Evolutionary conservation across 2,329 filamentous ascomycete species (phyloP).

Genomic region (Fusarium kyushuense): DNA sequence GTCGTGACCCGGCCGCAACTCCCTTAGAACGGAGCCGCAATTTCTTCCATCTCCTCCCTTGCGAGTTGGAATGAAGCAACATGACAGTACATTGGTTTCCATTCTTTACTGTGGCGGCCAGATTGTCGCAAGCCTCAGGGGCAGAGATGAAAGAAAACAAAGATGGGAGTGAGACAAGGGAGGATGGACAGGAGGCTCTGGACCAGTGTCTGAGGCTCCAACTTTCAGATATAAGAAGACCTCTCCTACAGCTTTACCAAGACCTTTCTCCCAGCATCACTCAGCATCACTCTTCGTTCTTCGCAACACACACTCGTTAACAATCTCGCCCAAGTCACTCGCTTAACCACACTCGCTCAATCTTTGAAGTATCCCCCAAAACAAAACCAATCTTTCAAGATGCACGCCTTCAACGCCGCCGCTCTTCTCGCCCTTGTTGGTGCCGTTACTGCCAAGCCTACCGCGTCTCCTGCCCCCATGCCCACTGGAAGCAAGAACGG

Average conservation of each 20-base stretch:
- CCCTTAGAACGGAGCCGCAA: constrained; percentile 31
- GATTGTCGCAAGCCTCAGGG: constrained; percentile 24
- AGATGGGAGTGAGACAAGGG: constrained; percentile 9
- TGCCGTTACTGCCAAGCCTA: constrained; percentile 39
- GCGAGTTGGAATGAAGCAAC: constrained; percentile 34
- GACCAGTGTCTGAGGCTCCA: neutral
- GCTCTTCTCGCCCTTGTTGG: constrained; percentile 44
- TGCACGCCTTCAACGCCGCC: constrained; percentile 46
- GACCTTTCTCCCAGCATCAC: constrained; percentile 9
- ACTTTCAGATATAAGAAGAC: constrained; percentile 45
- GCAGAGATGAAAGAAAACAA: constrained; percentile 5
- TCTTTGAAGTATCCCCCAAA: constrained; percentile 20
- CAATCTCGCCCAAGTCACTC: constrained; percentile 46
- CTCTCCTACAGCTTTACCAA: constrained; percentile 5
- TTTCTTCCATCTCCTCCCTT: constrained; percentile 33
- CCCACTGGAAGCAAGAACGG: constrained; percentile 37
- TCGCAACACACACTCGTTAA: constrained; percentile 36
- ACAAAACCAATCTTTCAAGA: constrained; percentile 39
- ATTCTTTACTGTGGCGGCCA: constrained; percentile 33
- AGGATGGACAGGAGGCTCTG: constrained; percentile 9
- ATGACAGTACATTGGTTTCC: constrained; percentile 26
- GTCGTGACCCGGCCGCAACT: constrained; percentile 14
- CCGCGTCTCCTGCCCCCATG: constrained; percentile 20
- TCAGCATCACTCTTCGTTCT: constrained; percentile 22
- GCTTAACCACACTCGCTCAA: constrained; percentile 30